Percentiles rank a stretch among this genome's conserved stretches.
Evolutionary conservation across 2,329 filamentous ascomycete species (phyloP).

Genomic region (Harringtonia lauricola): DNA sequence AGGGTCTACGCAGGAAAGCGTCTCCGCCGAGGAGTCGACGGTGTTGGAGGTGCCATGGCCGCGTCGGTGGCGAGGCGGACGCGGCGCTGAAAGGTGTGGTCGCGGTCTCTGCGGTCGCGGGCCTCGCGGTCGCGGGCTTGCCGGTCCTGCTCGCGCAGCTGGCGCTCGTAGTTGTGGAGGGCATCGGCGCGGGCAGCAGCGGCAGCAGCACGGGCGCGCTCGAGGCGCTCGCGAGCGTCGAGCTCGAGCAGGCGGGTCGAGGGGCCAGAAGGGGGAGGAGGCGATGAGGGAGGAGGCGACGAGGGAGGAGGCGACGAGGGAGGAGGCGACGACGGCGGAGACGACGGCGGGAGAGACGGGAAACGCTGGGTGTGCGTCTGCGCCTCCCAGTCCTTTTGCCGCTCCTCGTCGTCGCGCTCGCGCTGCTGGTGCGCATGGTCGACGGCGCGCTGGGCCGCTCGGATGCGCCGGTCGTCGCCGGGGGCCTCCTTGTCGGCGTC

Average conservation of each 20-base stretch:
- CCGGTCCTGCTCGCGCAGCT: constrained; percentile 5
- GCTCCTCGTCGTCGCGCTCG: neutral
- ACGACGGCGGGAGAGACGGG: neutral
- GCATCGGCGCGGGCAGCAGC: constrained; percentile 5
- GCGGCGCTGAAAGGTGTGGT: too few relatives aligned
- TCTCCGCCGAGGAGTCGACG: too few relatives aligned
- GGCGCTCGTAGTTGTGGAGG: constrained; percentile 1
- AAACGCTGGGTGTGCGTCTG: neutral
- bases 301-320: neutral
- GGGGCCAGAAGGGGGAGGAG: neutral
- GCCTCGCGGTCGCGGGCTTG: neutral
- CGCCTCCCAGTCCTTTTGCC: constrained; percentile 5
- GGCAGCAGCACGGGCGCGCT: constrained; percentile 1
- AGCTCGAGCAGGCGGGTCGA: constrained; percentile 6
- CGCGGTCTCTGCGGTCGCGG: neutral
- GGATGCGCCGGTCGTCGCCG: neutral
- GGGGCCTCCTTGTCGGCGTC: constrained; percentile 1
- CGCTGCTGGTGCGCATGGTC: constrained; percentile 3
- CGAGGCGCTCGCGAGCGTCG: constrained; percentile 6
- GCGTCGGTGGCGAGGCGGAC: too few relatives aligned
- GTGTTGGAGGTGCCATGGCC: too few relatives aligned
- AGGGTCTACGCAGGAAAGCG: too few relatives aligned
- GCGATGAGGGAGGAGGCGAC: neutral
- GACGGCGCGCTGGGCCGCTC: neutral
- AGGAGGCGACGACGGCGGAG: neutral